Percentiles rank a stretch among this genome's conserved stretches.
These are phyloP conservation scores for Arthrobotrys sphaeroides DNA, from an alignment of 2,329 filamentous ascomycete genomes.

Conservation along the genomic window DNA sequence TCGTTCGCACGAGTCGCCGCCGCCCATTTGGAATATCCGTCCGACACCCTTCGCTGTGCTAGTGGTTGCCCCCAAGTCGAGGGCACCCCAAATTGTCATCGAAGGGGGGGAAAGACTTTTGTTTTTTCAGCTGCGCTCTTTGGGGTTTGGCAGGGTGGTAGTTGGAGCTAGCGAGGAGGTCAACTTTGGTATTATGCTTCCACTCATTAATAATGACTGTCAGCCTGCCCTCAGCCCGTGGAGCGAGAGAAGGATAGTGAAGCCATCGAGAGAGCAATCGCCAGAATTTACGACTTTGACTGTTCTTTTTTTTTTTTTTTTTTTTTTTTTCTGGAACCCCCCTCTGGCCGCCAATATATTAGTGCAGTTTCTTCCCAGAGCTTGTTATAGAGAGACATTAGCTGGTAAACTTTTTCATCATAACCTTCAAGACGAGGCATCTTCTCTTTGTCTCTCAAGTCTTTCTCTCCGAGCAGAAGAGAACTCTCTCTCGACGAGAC, in stretches of 20 bases:
- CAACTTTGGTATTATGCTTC: constrained; percentile 44
- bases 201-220: constrained; percentile 48
- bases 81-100: constrained; percentile 24
- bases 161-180: constrained; percentile 36
- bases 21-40: constrained; percentile 54
- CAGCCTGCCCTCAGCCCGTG: constrained; percentile 46
- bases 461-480: constrained; percentile 8
- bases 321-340: constrained; percentile 14
- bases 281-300: background rate
- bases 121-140: constrained; percentile 52
- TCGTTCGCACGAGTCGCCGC: constrained; percentile 44
- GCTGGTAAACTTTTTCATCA: constrained; percentile 19
- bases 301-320: constrained; percentile 8
- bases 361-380: constrained; percentile 11
- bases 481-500: constrained; percentile 10
- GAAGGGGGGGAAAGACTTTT: constrained; percentile 30
- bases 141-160: constrained; percentile 34
- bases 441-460: constrained; percentile 42
- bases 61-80: constrained; percentile 45
- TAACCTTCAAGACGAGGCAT: constrained; percentile 28
- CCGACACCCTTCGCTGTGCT: constrained; percentile 36
- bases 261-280: constrained; percentile 37
- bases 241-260: constrained; percentile 10
- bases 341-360: constrained; percentile 15
- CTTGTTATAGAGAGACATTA: background rate